Percentiles rank a stretch among this genome's conserved stretches.
These are phyloP conservation scores for Perkinsus olseni DNA, from an alignment of 169 alveolate species.

Conservation along the genomic window DNA sequence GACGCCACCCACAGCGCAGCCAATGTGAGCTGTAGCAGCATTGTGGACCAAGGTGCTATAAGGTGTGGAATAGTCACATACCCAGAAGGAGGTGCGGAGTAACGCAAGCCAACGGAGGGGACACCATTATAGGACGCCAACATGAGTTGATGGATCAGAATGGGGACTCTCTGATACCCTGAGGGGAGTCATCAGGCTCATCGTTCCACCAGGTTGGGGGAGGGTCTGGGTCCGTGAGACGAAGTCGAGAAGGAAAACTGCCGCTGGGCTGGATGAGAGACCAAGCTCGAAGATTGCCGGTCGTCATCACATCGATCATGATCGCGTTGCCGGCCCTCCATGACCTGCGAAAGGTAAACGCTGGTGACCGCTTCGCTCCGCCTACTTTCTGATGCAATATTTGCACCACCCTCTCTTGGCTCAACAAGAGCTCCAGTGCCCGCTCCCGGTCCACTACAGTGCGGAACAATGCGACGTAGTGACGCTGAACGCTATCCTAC, in stretches of 20 bases:
- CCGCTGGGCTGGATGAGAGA: not conserved
- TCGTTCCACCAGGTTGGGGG: not conserved
- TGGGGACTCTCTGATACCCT: not conserved
- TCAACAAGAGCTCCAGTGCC: conserved; percentile 7
- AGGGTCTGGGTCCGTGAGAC: not conserved
- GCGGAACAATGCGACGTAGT: not conserved
- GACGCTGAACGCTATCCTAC: not conserved
- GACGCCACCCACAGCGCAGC: no score
- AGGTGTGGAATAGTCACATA: no score
- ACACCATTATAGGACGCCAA: not conserved
- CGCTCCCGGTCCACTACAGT: not conserved
- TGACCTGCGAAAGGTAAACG: not conserved
- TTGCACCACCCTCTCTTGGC: conserved; percentile 5
- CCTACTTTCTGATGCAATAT: not conserved
- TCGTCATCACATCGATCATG: not conserved
- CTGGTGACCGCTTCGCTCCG: not conserved
- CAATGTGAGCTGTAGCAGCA: no score
- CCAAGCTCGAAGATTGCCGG: not conserved
- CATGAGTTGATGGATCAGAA: not conserved
- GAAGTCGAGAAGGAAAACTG: not conserved
- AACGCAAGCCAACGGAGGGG: no score
- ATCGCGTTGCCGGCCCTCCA: not conserved
- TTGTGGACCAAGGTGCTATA: no score
- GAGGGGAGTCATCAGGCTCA: not conserved
- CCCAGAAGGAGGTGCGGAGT: no score